Conservation (phyloP, 768 basidiomycete species). For the Ramaria rubella region DNA sequence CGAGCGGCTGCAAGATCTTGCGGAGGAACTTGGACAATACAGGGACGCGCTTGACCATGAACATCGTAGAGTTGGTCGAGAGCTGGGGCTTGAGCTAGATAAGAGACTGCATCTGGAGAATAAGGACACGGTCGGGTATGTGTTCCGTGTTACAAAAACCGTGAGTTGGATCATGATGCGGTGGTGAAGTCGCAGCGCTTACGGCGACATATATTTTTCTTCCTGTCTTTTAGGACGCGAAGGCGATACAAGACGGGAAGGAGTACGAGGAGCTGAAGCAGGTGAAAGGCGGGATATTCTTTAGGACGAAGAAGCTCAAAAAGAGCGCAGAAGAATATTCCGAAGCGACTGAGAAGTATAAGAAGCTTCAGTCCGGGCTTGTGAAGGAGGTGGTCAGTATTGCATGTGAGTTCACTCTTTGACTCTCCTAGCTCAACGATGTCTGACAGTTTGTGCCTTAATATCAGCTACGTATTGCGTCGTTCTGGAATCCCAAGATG, state of each 20-base stretch:
- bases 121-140: conserved; percentile 82
- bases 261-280: conserved; percentile 80
- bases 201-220: background rate
- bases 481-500: conserved; percentile 78
- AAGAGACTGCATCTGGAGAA: conserved; percentile 97
- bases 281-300: conserved; percentile 80
- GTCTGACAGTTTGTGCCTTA: background rate
- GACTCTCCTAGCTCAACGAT: background rate
- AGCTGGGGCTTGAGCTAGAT: conserved; percentile 77
- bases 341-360: conserved; percentile 62
- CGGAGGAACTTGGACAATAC: conserved; percentile 57
- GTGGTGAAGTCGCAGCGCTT: too few species aligned
- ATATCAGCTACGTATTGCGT: conserved; percentile 89
- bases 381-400: conserved; percentile 93
- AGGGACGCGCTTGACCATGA: conserved; percentile 78
- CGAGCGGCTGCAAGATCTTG: conserved; percentile 58
- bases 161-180: conserved; percentile 34
- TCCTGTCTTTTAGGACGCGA: conserved; percentile 65
- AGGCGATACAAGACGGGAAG: conserved; percentile 52
- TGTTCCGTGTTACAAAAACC: conserved; percentile 86
- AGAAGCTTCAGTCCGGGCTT: conserved; percentile 66
- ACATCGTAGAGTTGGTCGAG: conserved; percentile 60
- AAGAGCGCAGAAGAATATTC: conserved; percentile 63
- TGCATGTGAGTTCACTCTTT: conserved; percentile 61
- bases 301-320: conserved; percentile 75